Conservation (phyloP, 2,329 filamentous ascomycete species). For the Periglandula ipomoeae region DNA sequence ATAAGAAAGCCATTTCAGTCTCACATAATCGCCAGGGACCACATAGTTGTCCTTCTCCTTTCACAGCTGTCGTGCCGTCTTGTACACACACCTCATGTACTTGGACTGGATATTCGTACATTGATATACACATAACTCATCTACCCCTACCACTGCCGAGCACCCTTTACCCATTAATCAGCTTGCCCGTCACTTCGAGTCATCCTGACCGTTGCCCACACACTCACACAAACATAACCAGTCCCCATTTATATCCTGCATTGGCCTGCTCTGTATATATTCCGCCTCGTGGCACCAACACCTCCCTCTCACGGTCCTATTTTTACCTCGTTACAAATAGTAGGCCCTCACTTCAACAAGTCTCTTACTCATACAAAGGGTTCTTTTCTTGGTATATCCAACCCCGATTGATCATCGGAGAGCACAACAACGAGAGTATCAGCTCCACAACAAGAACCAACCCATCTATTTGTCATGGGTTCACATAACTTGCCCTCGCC, state of each 20-base stretch:
- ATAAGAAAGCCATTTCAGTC: neutral
- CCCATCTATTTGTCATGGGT: constrained; percentile 29
- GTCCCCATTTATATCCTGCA: neutral
- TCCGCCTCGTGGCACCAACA: neutral
- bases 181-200: neutral
- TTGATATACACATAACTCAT: neutral
- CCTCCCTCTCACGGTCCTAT: neutral
- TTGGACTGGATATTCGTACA: too few species aligned
- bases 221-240: neutral
- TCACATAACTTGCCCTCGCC: constrained; percentile 39
- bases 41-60: neutral
- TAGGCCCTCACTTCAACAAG: too few species aligned
- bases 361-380: too few species aligned
- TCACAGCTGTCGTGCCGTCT: neutral
- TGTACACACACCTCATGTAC: too few species aligned
- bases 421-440: neutral
- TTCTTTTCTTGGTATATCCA: too few species aligned
- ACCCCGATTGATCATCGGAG: neutral
- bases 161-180: neutral
- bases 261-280: neutral
- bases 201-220: neutral
- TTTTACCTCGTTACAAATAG: too few species aligned
- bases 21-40: constrained; percentile 6
- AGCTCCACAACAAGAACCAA: neutral
- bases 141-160: neutral